phyloP scores from a whole-genome alignment of 345 rosid species.

The Gossypium longicalyx region DNA sequence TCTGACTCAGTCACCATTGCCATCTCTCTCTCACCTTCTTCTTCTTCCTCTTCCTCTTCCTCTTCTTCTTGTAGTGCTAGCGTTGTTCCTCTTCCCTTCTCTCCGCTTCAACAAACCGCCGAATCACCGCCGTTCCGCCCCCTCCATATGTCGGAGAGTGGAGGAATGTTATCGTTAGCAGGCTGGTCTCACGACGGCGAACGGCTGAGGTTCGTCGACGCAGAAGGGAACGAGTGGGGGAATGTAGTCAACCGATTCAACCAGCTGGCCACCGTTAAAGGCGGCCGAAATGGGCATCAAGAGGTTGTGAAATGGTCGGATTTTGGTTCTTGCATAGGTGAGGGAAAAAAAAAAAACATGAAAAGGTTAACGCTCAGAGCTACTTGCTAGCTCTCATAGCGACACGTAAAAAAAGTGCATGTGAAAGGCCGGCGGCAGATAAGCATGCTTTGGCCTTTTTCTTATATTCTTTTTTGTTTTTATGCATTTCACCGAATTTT shows the following conservation, averaged over 20 bases:
- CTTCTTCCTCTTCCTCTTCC: neutral
- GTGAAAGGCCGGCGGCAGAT: neutral
- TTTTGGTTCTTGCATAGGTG: conserved; percentile 46
- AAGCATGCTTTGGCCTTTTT: neutral
- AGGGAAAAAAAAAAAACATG: neutral
- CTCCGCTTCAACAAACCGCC: conserved; percentile 8
- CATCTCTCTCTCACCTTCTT: conserved; percentile 7
- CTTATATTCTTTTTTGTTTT: neutral
- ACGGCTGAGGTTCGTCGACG: conserved; percentile 32
- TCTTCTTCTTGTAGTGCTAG: conserved; percentile 18
- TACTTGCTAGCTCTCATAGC: neutral
- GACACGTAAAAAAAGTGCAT: neutral
- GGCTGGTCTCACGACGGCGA: conserved; percentile 1
- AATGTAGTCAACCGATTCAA: conserved; percentile 38
- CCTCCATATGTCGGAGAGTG: neutral
- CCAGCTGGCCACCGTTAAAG: conserved; percentile 22
- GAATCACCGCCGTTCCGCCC: neutral
- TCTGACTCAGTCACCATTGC: neutral
- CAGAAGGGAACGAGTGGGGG: conserved; percentile 29
- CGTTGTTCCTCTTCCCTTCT: conserved; percentile 12
- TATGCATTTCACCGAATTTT: neutral
- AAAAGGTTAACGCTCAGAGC: neutral
- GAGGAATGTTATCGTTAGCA: neutral
- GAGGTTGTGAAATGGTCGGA: conserved; percentile 37
- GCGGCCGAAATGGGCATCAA: conserved; percentile 14